Conservation (phyloP, 2,329 filamentous ascomycete genomes). For the Metarhizium brunneum region DNA sequence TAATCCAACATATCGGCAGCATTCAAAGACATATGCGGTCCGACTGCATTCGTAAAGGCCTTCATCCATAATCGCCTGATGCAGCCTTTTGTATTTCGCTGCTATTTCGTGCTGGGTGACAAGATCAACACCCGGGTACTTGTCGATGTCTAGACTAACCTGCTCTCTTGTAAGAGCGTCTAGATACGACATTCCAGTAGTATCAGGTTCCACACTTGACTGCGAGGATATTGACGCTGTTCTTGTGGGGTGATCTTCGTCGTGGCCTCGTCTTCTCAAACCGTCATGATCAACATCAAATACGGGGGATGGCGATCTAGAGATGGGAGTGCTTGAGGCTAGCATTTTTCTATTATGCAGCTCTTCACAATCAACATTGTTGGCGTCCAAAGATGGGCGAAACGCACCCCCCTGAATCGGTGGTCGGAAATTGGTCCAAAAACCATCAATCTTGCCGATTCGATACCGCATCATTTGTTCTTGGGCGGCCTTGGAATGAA, state of each 20-base stretch:
- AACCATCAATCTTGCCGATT: constrained; percentile 71
- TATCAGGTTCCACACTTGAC: constrained; percentile 49
- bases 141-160: constrained; percentile 64
- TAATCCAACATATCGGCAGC: constrained; percentile 57
- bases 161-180: constrained; percentile 63
- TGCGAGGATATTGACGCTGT: constrained; percentile 11
- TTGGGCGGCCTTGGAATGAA: constrained; percentile 74
- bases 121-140: constrained; percentile 70
- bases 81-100: constrained; percentile 70
- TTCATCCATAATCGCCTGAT: constrained; percentile 61
- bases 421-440: constrained; percentile 80
- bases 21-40: constrained; percentile 66
- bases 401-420: constrained; percentile 87
- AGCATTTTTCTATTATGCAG: constrained; percentile 11
- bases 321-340: constrained; percentile 39
- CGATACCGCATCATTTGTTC: constrained; percentile 71
- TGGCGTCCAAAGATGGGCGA: constrained; percentile 33
- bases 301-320: constrained; percentile 39
- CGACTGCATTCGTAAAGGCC: constrained; percentile 83
- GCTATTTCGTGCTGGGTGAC: constrained; percentile 68
- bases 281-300: constrained; percentile 31
- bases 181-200: constrained; percentile 49
- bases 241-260: neutral
- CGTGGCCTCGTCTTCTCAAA: constrained; percentile 19
- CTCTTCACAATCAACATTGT: constrained; percentile 15